These are phyloP conservation scores for Penicillium fuscoglaucum DNA, from an alignment of 2,329 filamentous ascomycete genomes.

Conservation along the genomic window DNA sequence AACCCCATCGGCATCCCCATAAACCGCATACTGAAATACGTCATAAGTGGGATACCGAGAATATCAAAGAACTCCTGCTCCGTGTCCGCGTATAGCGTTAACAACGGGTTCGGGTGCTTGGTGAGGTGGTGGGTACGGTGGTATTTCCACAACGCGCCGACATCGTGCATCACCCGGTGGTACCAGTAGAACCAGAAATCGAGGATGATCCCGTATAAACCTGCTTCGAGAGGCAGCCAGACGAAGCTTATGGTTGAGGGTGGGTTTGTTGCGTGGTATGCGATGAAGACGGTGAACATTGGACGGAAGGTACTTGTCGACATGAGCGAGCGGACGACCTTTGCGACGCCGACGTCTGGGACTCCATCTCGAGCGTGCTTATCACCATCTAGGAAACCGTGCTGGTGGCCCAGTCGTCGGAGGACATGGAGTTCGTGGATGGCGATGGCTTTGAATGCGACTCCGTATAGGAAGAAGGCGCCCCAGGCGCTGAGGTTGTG, in stretches of 20 bases:
- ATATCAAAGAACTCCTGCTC: no score
- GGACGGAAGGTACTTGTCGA: constrained; percentile 20
- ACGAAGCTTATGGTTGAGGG: constrained; percentile 22
- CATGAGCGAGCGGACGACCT: constrained; percentile 26
- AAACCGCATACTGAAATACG: no score
- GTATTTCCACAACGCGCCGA: neutral
- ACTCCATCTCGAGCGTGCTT: constrained; percentile 30
- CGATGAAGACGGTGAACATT: constrained; percentile 29
- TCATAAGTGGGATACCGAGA: no score
- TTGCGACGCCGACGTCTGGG: constrained; percentile 28
- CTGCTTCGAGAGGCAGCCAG: constrained; percentile 26
- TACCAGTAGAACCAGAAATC: constrained; percentile 35
- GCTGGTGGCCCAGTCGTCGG: constrained; percentile 25
- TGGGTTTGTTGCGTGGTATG: constrained; percentile 18
- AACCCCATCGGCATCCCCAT: no score
- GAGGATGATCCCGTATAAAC: constrained; percentile 28
- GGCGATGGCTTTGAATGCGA: constrained; percentile 26
- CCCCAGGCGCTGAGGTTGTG: no score
- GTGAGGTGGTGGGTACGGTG: no score
- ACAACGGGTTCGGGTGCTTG: no score
- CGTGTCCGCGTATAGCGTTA: no score
- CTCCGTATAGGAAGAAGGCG: constrained; percentile 12
- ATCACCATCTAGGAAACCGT: constrained; percentile 30
- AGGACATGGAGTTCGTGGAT: constrained; percentile 29
- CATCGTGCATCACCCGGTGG: constrained; percentile 29